Evolutionary conservation across 306 rosid genomes (phyloP).

Genomic region (Cucurbita ficifolia): DNA sequence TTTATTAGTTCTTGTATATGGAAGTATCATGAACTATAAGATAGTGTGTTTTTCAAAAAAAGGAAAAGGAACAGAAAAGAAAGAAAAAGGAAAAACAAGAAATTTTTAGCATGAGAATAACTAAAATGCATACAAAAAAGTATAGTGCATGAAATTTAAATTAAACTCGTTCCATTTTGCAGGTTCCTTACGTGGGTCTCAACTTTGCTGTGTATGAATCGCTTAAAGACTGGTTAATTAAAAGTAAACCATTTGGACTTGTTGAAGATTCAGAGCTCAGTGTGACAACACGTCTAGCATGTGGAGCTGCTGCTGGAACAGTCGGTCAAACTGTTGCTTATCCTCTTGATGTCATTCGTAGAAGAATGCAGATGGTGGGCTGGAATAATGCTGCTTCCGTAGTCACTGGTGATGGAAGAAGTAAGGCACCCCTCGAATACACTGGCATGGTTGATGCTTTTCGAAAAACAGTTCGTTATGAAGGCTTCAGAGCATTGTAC

Average conservation of each 20-base stretch:
- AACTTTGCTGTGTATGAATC: constrained; percentile 97
- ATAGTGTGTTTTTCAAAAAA: too few species aligned
- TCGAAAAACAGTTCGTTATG: constrained; percentile 83
- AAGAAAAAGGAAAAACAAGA: too few species aligned
- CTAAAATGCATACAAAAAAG: not conserved
- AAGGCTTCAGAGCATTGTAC: constrained; percentile 91
- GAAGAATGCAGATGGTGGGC: constrained; percentile 99
- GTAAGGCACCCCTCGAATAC: constrained; percentile 59
- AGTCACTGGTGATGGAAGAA: constrained; percentile 74
- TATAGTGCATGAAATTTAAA: not conserved
- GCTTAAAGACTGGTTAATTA: constrained; percentile 73
- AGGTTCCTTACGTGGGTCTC: constrained; percentile 97
- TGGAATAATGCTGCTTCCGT: constrained; percentile 91
- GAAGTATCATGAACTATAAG: not conserved
- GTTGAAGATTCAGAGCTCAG: constrained; percentile 64
- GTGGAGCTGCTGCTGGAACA: constrained; percentile 98
- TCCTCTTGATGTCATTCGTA: constrained; percentile 96
- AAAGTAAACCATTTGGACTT: constrained; percentile 58
- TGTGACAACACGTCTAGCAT: constrained; percentile 78
- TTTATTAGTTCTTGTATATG: not conserved
- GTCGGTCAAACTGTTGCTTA: constrained; percentile 96
- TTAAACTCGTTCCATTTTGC: constrained; percentile 4
- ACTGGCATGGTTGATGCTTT: constrained; percentile 94
- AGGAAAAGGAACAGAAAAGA: too few species aligned
- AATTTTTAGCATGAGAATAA: not conserved